phyloP scores from a whole-genome alignment of 2,329 filamentous ascomycete genomes.

The Trematosphaeria pertusa region DNA sequence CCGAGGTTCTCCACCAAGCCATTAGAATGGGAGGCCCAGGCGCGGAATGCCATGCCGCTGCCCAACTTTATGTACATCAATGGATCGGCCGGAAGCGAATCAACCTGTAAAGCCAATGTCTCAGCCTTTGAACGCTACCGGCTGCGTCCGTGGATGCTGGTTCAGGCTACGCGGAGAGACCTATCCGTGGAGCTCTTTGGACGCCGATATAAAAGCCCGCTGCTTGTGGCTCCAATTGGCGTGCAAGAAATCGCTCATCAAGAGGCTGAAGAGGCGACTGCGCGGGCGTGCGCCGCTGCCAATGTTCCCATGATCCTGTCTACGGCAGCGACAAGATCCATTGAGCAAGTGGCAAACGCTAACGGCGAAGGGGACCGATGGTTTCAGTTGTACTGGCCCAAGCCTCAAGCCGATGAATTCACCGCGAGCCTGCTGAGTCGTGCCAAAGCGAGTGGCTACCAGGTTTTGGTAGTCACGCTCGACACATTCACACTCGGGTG shows the following conservation, averaged over 20 bases:
- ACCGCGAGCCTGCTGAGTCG: conserved; percentile 68
- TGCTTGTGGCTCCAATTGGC: conserved; percentile 72
- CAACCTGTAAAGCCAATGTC: conserved; percentile 45
- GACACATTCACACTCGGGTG: conserved; percentile 75
- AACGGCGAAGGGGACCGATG: conserved; percentile 66
- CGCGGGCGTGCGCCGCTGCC: conserved; percentile 66
- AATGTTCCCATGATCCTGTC: conserved; percentile 71
- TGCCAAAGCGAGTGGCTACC: conserved; percentile 68
- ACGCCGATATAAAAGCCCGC: conserved; percentile 56
- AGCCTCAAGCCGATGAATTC: conserved; percentile 68
- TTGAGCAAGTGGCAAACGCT: conserved; percentile 70
- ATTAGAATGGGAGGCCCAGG: conserved; percentile 48
- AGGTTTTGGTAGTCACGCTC: conserved; percentile 73
- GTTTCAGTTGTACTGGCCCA: conserved; percentile 80
- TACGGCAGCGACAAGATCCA: conserved; percentile 68
- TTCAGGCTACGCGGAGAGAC: conserved; percentile 45
- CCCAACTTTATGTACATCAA: conserved; percentile 51
- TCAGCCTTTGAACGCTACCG: conserved; percentile 50
- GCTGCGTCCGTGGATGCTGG: conserved; percentile 50
- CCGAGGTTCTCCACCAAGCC: conserved; percentile 51
- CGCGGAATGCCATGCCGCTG: conserved; percentile 39
- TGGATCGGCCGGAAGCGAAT: conserved; percentile 47
- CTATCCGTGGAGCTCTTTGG: conserved; percentile 43
- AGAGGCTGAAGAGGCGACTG: conserved; percentile 69
- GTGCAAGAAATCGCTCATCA: conserved; percentile 72